Conservation (phyloP, 495 filamentous ascomycete genomes). For the Glonium stellatum region DNA sequence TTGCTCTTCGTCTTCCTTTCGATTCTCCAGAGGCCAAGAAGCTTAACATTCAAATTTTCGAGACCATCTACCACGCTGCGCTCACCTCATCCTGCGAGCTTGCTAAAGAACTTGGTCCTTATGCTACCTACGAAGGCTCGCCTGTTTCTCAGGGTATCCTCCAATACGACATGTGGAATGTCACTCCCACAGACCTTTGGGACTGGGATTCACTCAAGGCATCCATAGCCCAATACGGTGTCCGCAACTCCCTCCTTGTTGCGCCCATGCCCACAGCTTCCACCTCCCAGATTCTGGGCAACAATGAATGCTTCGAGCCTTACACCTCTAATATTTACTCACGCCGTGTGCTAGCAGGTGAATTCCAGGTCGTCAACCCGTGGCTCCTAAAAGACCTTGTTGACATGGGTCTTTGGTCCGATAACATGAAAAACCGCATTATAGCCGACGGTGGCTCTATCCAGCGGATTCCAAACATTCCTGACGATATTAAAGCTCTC, state of each 20-base stretch:
- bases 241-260: constrained; percentile 89
- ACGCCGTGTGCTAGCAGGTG: constrained; percentile 92
- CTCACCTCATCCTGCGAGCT: constrained; percentile 82
- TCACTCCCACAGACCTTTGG: constrained; percentile 89
- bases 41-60: constrained; percentile 97
- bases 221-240: constrained; percentile 81
- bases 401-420: constrained; percentile 95
- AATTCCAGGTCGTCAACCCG: constrained; percentile 99
- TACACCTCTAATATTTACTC: constrained; percentile 99
- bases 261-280: constrained; percentile 97
- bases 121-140: constrained; percentile 85
- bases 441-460: constrained; percentile 94
- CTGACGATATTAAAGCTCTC: constrained; percentile 86
- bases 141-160: constrained; percentile 93
- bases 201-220: constrained; percentile 89
- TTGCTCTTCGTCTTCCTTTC: constrained; percentile 92
- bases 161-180: constrained; percentile 98
- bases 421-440: constrained; percentile 99
- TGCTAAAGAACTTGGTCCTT: constrained; percentile 73
- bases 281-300: constrained; percentile 92
- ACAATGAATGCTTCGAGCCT: constrained; percentile 99
- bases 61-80: constrained; percentile 97
- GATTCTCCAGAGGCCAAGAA: constrained; percentile 88
- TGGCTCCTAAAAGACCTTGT: constrained; percentile 98
- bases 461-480: constrained; percentile 93